These are phyloP conservation scores for Polygonum aviculare DNA, from an alignment of 148 eudicot genomes.

Conservation along the genomic window DNA sequence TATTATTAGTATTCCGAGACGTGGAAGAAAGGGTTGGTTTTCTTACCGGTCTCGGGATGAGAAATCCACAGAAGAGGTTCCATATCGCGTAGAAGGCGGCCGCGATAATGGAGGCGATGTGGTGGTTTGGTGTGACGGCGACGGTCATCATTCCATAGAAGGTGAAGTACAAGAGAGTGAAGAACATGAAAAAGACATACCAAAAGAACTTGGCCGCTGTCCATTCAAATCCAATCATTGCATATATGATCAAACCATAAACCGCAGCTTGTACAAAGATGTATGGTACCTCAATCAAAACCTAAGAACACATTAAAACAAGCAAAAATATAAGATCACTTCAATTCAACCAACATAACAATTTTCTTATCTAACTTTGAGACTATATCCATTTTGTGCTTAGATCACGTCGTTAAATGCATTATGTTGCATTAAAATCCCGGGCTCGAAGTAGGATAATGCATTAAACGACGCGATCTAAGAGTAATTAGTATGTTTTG, in stretches of 20 bases:
- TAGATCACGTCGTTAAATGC: too few species aligned
- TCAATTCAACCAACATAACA: background rate
- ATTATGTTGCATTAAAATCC: too few species aligned
- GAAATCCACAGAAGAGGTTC: conserved; percentile 38
- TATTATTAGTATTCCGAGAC: too few species aligned
- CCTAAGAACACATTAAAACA: conserved; percentile 9
- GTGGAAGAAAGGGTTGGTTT: too few species aligned
- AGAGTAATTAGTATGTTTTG: too few species aligned
- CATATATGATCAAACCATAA: conserved; percentile 29
- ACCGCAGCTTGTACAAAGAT: conserved; percentile 18
- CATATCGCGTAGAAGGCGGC: conserved; percentile 25
- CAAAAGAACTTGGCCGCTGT: conserved; percentile 27
- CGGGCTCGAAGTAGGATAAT: too few species aligned
- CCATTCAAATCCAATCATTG: conserved; percentile 43
- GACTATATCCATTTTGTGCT: too few species aligned
- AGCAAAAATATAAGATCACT: background rate
- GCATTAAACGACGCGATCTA: too few species aligned
- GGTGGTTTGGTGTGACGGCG: conserved; percentile 30
- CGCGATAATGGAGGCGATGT: conserved; percentile 24
- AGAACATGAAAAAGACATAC: conserved; percentile 32
- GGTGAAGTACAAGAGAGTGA: conserved; percentile 34
- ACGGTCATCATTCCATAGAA: conserved; percentile 41
- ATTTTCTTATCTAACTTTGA: background rate
- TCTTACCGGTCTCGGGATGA: conserved; percentile 33
- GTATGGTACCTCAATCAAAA: conserved; percentile 32